A percentile compares a stretch with the other conserved stretches of the same genome.
These are phyloP conservation scores for Clonostachys byssicola DNA, from an alignment of 2,329 filamentous ascomycete genomes.

Conservation along the genomic window DNA sequence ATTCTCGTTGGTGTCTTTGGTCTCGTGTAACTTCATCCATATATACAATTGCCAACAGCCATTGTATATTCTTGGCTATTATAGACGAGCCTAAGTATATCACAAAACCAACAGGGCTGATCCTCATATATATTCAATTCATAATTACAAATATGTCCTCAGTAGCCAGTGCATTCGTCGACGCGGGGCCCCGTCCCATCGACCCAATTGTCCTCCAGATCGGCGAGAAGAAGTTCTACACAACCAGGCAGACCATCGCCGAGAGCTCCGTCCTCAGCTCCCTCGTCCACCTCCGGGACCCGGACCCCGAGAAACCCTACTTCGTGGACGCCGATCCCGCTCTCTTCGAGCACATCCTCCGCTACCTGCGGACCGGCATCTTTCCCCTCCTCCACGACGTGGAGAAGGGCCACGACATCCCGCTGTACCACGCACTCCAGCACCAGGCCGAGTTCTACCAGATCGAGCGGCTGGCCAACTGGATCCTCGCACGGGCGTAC, in stretches of 20 bases:
- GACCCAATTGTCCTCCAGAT: constrained; percentile 8
- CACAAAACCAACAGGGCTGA: no score
- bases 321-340: constrained; percentile 30
- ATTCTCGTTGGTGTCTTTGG: no score
- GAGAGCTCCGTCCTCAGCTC: constrained; percentile 1
- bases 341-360: constrained; percentile 26
- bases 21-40: no score
- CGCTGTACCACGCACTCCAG: constrained; percentile 23
- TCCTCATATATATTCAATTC: no score
- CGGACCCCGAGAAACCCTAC: constrained; percentile 11
- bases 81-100: no score
- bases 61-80: no score
- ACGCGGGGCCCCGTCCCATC: not conserved
- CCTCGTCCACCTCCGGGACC: constrained; percentile 6
- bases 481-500: constrained; percentile 11
- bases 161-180: no score
- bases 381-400: constrained; percentile 25
- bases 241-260: constrained; percentile 7
- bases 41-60: no score
- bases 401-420: constrained; percentile 21
- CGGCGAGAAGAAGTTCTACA: constrained; percentile 10
- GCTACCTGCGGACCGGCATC: constrained; percentile 22
- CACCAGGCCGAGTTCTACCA: constrained; percentile 25
- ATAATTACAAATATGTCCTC: no score
- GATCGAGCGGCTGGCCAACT: constrained; percentile 13